Percentiles rank a stretch among this genome's conserved stretches.
Conservation (phyloP, 2,329 filamentous ascomycete species). For the Stemphylium vesicarium region DNA sequence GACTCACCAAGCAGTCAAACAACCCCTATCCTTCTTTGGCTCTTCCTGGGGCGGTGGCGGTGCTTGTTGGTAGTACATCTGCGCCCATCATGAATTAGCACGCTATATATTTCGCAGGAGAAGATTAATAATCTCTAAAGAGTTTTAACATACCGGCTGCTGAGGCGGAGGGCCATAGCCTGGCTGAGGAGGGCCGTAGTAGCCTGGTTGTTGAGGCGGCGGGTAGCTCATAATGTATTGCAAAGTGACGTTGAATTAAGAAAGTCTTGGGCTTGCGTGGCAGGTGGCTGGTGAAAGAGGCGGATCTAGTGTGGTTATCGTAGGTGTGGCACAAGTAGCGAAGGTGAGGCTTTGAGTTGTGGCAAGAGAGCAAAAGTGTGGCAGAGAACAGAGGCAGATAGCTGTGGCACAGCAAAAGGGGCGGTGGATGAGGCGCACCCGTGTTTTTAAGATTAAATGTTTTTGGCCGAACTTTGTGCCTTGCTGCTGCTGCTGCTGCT, state of each 20-base stretch:
- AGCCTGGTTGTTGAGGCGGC: constrained; percentile 25
- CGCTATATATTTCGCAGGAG: no score
- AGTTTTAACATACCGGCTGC: constrained; percentile 29
- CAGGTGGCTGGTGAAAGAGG: constrained; percentile 28
- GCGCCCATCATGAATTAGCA: not conserved
- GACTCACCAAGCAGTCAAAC: constrained; percentile 42
- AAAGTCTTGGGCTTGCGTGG: constrained; percentile 10
- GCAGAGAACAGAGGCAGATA: not conserved
- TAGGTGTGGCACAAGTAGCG: constrained; percentile 4
- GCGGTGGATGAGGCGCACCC: not conserved
- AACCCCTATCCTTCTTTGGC: constrained; percentile 43
- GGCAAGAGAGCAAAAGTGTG: constrained; percentile 6
- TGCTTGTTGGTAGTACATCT: constrained; percentile 45
- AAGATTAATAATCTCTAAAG: no score
- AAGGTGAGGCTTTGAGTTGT: constrained; percentile 11
- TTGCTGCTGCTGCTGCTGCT: not conserved
- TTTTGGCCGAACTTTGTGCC: not conserved
- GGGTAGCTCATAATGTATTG: constrained; percentile 22
- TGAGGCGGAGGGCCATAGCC: constrained; percentile 39
- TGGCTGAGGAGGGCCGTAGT: constrained; percentile 34
- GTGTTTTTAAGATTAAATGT: constrained; percentile 3
- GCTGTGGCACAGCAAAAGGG: constrained; percentile 14
- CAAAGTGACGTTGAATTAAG: constrained; percentile 20
- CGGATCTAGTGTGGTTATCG: not conserved
- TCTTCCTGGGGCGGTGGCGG: constrained; percentile 34